Conservation (phyloP, 768 basidiomycete species). For the Mycena capillaripes region DNA sequence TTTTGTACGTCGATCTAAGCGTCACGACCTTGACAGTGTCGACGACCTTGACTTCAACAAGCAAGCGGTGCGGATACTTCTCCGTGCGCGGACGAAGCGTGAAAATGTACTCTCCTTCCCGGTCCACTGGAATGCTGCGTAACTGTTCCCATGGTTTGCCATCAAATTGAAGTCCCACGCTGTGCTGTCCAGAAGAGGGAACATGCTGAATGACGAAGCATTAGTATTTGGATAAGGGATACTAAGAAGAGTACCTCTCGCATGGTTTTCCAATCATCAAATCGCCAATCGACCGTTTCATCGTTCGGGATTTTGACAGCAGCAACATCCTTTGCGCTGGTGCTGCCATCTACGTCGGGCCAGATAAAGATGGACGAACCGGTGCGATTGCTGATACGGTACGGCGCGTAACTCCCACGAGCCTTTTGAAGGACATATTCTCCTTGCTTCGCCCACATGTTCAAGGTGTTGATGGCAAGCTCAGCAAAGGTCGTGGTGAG, state of each 20-base stretch:
- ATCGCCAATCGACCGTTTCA: conserved; percentile 92
- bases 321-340: conserved; percentile 60
- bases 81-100: conserved; percentile 84
- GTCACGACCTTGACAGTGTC: conserved; percentile 96
- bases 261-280: conserved; percentile 95
- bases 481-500: conserved; percentile 92
- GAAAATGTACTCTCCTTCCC: conserved; percentile 93
- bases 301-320: conserved; percentile 78
- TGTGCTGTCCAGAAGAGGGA: conserved; percentile 81
- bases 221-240: conserved; percentile 4
- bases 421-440: conserved; percentile 80
- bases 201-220: conserved; percentile 61
- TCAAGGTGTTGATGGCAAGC: conserved; percentile 79
- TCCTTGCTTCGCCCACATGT: conserved; percentile 81
- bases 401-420: conserved; percentile 93
- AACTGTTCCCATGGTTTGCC: conserved; percentile 93
- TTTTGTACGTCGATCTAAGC: conserved; percentile 90
- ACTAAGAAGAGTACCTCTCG: conserved; percentile 75
- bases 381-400: conserved; percentile 91
- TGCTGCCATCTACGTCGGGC: conserved; percentile 80
- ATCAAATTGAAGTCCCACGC: conserved; percentile 86
- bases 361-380: conserved; percentile 89
- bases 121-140: conserved; percentile 90
- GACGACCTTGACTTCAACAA: conserved; percentile 91
- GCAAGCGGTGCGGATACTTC: conserved; percentile 82